Conservation (phyloP, 1,284 basidiomycete species). For the Tilletia caries region DNA sequence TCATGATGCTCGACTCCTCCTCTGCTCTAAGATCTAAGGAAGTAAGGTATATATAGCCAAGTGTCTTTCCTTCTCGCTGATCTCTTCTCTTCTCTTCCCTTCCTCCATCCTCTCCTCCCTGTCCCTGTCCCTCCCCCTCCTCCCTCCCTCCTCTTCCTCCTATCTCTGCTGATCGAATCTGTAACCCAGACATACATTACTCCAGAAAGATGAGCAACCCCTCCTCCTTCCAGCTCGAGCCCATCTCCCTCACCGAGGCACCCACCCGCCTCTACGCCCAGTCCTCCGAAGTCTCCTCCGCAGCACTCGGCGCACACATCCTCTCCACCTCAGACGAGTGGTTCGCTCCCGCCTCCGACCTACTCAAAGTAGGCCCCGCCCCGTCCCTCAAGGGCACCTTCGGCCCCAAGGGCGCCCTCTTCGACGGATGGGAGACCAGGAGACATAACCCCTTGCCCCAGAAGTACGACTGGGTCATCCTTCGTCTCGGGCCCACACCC, state of each 20-base stretch:
- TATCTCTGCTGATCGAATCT: too few species aligned
- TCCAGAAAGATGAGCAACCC: too few species aligned
- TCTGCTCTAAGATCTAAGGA: too few species aligned
- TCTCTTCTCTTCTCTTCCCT: too few species aligned
- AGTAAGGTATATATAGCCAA: too few species aligned
- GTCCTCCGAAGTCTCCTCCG: slow-evolving; percentile 74
- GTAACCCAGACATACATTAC: too few species aligned
- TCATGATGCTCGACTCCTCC: too few species aligned
- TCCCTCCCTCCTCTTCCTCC: too few species aligned
- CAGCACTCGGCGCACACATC: slow-evolving; percentile 74
- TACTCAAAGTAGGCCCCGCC: slow-evolving; percentile 63
- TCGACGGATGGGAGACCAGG: slow-evolving; percentile 88
- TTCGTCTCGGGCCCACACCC: slow-evolving; percentile 73
- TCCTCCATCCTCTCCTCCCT: too few species aligned
- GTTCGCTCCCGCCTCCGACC: slow-evolving; percentile 80
- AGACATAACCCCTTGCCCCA: slow-evolving; percentile 71
- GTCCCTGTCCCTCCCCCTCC: too few species aligned
- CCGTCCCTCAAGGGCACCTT: slow-evolving; percentile 77
- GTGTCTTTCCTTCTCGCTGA: too few species aligned
- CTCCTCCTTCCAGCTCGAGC: background rate
- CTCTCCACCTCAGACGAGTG: slow-evolving; percentile 86
- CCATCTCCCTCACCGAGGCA: background rate
- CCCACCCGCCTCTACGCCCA: background rate
- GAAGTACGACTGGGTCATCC: slow-evolving; percentile 82
- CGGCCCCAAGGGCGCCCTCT: slow-evolving; percentile 90